Evolutionary conservation across 495 filamentous ascomycete species (phyloP), one percentile per base, ranked within the genome.

Genomic region (Aspergillus cristatus): DNA sequence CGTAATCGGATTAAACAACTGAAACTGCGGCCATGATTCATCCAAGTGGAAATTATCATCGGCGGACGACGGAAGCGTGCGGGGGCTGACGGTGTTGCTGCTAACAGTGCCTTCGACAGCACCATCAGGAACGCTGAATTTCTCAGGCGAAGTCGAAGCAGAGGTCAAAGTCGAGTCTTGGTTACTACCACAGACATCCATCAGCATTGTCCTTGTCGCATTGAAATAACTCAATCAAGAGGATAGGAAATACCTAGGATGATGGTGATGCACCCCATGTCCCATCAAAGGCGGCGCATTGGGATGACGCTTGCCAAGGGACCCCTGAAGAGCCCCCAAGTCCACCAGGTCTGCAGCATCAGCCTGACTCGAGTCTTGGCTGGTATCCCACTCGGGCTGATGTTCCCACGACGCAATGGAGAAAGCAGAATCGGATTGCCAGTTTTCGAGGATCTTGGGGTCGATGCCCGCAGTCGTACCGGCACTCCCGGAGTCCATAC

Each of bases 361-460:
- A 41, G 54, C 59, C 35, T 67, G 58, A 38, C 57, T 67, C 3
- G 62, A 63, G 20, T 66, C 65, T 45, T 66, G 65, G 36, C 59
- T 65, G 17, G 62, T 63, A 35, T 67, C 62, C 57, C 62, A 62
- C 47, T 69, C 65, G 18, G 60, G 55, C 18, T 57, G 51, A 44
- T 62, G 60, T 37, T 68, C 65, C 63, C 63, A 68, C 18, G 63
- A 51, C 5, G 53, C 42, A 45, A 65, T 54, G 10, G 63, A 55
- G 43, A 63, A 67, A 14, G 51, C 47, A 34, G 54, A 46, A 37
- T 65, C 56, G 10, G 55, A 53, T 58, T 65, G 61, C 60, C 63
- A 69, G 36, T 60, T 59, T 46, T 64, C 60, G 32, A 69, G 55
- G 33, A 67, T 66, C 52, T 67, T 69, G 58, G 65, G 63, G 63